Percentiles rank a stretch among this genome's conserved stretches.
phyloP scores from a whole-genome alignment of 179 eudicot genomes.

The Monotropa hypopitys region DNA sequence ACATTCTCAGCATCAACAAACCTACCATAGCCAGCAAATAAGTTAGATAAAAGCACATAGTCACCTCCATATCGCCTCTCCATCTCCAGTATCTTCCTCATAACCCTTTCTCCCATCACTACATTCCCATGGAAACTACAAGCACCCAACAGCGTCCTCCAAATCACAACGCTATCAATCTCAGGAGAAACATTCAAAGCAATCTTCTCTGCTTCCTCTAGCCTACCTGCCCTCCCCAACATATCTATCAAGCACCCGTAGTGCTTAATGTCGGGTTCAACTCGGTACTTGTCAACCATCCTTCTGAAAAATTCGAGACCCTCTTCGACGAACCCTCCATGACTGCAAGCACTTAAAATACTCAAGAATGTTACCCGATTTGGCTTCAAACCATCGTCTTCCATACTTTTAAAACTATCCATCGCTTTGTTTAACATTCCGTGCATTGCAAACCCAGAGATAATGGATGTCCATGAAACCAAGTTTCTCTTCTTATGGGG shows the following conservation, averaged over 20 bases:
- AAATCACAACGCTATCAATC: conserved; percentile 33
- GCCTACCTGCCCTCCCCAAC: conserved; percentile 56
- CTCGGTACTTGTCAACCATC: conserved; percentile 23
- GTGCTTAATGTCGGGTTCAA: conserved; percentile 41
- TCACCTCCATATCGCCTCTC: conserved; percentile 59
- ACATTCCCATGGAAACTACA: conserved; percentile 45
- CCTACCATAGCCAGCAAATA: conserved; percentile 35
- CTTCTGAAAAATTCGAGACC: conserved; percentile 42
- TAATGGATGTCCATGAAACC: conserved; percentile 61
- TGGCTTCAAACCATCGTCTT: conserved; percentile 27
- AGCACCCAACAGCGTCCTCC: conserved; percentile 71
- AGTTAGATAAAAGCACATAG: conserved; percentile 53
- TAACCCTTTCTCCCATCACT: conserved; percentile 39
- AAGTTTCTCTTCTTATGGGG: conserved; percentile 22
- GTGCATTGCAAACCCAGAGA: conserved; percentile 55
- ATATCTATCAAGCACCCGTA: conserved; percentile 54
- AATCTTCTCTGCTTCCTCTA: conserved; percentile 53
- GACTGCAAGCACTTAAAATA: conserved; percentile 49
- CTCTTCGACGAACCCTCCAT: conserved; percentile 46
- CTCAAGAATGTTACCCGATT: conserved; percentile 51
- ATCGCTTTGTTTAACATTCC: conserved; percentile 53
- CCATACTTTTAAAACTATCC: conserved; percentile 32
- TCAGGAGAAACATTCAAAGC: conserved; percentile 28
- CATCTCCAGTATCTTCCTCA: conserved; percentile 34
- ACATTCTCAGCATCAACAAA: conserved; percentile 41